Evolutionary conservation across 2,329 filamentous ascomycete species (phyloP).

Genomic region (Claviceps pazoutovae): DNA sequence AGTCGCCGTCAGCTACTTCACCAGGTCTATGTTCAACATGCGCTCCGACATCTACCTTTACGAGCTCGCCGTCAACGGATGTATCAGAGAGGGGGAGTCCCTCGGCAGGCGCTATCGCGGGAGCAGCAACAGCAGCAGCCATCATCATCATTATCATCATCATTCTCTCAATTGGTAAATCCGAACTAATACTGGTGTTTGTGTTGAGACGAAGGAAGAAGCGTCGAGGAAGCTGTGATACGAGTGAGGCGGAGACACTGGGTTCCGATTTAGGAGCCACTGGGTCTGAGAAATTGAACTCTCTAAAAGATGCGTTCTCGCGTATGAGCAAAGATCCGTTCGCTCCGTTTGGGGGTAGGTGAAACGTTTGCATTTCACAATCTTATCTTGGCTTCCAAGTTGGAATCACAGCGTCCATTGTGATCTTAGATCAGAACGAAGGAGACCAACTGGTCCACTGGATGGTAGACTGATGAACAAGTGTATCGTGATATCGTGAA

Average conservation of each 20-base stretch:
- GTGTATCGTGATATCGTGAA: no score
- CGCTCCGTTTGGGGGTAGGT: constrained; percentile 30
- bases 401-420: no score
- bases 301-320: constrained; percentile 12
- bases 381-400: no score
- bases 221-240: constrained; percentile 2
- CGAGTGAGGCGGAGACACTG: constrained; percentile 6
- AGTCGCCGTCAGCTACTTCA: not conserved
- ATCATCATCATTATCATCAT: constrained; percentile 14
- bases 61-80: not conserved
- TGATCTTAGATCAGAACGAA: no score
- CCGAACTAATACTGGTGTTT: constrained; percentile 9
- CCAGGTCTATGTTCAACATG: not conserved
- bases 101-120: constrained; percentile 20
- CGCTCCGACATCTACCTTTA: not conserved
- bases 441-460: not conserved
- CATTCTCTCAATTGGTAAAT: constrained; percentile 9
- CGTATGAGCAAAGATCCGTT: constrained; percentile 20
- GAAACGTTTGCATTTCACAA: not conserved
- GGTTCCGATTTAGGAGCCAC: not conserved
- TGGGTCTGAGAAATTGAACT: constrained; percentile 1
- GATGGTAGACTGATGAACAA: not conserved
- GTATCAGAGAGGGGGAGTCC: constrained; percentile 5
- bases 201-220: constrained; percentile 9
- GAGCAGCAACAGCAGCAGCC: constrained; percentile 18